A percentile compares a stretch with the other conserved stretches of the same genome.
Evolutionary conservation across 805 yeast species (phyloP).

Genomic region (Blastobotrys americana): DNA sequence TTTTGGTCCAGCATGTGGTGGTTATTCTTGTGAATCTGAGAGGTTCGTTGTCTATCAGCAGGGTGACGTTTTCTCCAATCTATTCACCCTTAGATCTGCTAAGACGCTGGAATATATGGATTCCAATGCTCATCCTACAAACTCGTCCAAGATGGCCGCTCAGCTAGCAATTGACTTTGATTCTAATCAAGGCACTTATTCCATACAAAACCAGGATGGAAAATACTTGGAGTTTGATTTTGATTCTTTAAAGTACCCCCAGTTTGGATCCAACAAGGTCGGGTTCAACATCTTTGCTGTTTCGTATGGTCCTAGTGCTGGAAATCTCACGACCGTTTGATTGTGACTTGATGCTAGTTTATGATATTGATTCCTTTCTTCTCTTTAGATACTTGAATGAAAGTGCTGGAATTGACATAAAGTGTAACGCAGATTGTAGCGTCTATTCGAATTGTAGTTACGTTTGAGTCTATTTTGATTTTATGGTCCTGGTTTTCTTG

Average conservation of each 20-base stretch:
- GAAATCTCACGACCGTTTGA: no score
- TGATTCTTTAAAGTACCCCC: not conserved
- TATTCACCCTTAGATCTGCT: not conserved
- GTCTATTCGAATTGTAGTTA: no score
- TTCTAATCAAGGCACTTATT: not conserved
- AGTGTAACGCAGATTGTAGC: no score
- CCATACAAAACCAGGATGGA: not conserved
- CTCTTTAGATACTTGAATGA: no score
- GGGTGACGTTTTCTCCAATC: not conserved
- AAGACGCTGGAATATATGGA: not conserved
- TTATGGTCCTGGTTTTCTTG: no score
- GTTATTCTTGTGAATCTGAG: not conserved
- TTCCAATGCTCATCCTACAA: not conserved
- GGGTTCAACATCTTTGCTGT: not conserved
- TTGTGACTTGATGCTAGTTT: no score
- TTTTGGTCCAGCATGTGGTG: not conserved
- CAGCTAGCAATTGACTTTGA: not conserved
- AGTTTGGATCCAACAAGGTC: not conserved
- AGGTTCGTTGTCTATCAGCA: not conserved
- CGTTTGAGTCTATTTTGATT: no score
- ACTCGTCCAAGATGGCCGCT: not conserved
- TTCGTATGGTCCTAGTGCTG: no score
- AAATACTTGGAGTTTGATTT: not conserved
- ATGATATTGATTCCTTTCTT: no score
- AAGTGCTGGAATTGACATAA: no score